Evolutionary conservation across 2,329 filamentous ascomycete genomes (phyloP), one percentile per base, ranked within the genome.

Genomic region (Acephala macrosclerotiorum): DNA sequence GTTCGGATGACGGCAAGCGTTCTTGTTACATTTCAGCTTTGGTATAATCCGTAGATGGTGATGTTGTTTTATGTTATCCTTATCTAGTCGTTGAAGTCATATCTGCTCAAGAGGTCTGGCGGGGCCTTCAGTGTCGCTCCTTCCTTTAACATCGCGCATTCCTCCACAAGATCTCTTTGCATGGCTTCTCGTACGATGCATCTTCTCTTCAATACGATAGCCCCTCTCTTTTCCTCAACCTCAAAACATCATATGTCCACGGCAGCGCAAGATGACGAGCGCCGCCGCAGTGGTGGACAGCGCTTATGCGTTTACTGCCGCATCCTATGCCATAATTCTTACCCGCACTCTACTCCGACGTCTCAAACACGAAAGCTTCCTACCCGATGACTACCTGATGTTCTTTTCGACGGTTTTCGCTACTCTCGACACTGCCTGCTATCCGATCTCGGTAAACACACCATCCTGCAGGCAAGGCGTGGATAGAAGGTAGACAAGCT

Each of bases 311-410:
- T 60, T 73, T 16, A 72, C 68, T 2, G 63, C 63, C 18, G 26
- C 64, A 9, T 70, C 70, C 40, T 65, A 62, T 60, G 20, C 68
- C 4, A 68, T 73, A 16, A 69, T 74, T 42, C 63, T 72, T 35
- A 60, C 56, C 6, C 60, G 72, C 38, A 58, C 58, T 29, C 36
- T 70, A 22, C 64, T 74, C 3, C 68, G 71, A 26, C 63, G 64
- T 12, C 61, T 74, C 20, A 69, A 70, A 45, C 68, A 72, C 53
- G 68, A 74, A 33, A 51, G 49, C 2, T 68, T 70, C 42, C 56
- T 66, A 26, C 36, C 47, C 3, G 72, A 74, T 42, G 72, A 74
- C 58, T 72, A 65, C 59, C n/a, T 72, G 8, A 72, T 73, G 60
- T 38, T 69, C 9, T 36, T 45, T 35, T 58, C 70, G 12, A 60